These are phyloP conservation scores for Lipomyces mesembrius DNA, from an alignment of 805 yeast genomes.

Conservation along the genomic window DNA sequence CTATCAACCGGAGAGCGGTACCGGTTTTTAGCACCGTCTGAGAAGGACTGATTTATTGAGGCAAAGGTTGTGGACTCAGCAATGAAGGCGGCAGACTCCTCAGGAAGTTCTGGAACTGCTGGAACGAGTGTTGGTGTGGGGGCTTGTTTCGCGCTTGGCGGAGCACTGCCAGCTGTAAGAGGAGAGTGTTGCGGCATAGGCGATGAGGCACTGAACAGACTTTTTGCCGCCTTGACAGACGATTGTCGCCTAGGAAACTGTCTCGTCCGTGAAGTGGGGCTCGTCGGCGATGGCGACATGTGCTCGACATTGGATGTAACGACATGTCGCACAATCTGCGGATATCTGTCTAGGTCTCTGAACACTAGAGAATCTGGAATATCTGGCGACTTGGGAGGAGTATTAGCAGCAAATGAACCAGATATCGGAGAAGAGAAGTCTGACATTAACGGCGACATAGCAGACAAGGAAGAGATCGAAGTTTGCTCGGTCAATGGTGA, in stretches of 20 bases:
- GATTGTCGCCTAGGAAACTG: conserved; percentile 33
- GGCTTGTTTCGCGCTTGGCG: neutral
- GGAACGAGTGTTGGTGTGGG: neutral
- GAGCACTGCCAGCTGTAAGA: neutral
- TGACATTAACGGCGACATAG: neutral
- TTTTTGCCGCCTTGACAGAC: conserved; percentile 20
- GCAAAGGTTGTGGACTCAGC: neutral
- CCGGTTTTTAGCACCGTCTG: neutral
- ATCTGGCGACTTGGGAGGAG: conserved; percentile 14
- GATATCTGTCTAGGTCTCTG: conserved; percentile 34
- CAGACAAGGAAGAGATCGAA: neutral
- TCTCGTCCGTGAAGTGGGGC: conserved; percentile 4
- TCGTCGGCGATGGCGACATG: conserved; percentile 14
- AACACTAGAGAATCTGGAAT: conserved; percentile 25
- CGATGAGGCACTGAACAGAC: conserved; percentile 12
- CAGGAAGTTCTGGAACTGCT: neutral
- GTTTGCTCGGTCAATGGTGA: neutral
- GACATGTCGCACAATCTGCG: conserved; percentile 17
- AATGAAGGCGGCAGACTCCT: neutral
- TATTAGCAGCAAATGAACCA: neutral
- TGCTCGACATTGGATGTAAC: conserved; percentile 12
- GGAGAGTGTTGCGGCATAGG: neutral
- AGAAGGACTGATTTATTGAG: neutral
- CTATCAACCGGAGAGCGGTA: conserved; percentile 6
- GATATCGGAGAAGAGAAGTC: conserved; percentile 1